Conservation (phyloP, 2,329 filamentous ascomycete species). For the Trichoderma sp. region DNA sequence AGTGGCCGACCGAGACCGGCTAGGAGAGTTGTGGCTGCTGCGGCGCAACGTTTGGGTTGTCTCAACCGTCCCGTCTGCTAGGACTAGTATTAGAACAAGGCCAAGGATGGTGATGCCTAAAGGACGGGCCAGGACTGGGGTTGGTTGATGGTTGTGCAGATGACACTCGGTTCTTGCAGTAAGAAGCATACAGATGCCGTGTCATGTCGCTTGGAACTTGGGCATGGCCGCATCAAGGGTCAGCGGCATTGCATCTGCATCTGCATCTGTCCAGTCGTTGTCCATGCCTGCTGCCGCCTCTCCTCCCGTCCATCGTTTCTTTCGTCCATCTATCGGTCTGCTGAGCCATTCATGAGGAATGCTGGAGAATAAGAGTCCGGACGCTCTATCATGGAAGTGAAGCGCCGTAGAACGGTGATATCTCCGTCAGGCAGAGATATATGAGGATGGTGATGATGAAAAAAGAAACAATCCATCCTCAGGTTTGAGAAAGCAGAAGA, state of each 20-base stretch:
- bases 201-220: neutral
- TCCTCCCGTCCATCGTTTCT: neutral
- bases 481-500: neutral
- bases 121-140: too few relatives aligned
- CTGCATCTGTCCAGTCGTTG: slow-evolving; percentile 6
- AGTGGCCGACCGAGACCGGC: slow-evolving; percentile 7
- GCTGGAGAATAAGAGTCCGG: neutral
- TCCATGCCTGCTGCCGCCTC: slow-evolving; percentile 1
- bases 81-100: slow-evolving; percentile 6
- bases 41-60: slow-evolving; percentile 9
- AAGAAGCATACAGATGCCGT: too few relatives aligned
- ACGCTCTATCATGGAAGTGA: neutral
- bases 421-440: too few relatives aligned
- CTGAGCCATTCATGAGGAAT: neutral
- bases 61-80: neutral
- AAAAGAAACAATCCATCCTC: neutral
- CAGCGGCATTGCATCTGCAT: slow-evolving; percentile 11
- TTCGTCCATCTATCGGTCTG: neutral
- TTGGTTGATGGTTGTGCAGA: too few relatives aligned
- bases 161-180: neutral
- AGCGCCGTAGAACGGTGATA: too few relatives aligned
- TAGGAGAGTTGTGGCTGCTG: slow-evolving; percentile 17
- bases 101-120: slow-evolving; percentile 23
- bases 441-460: neutral
- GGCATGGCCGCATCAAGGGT: neutral